A percentile compares a stretch with the other conserved stretches of the same genome.
These are phyloP conservation scores for Agrocybe praecox DNA, from an alignment of 768 basidiomycete genomes.

Conservation along the genomic window DNA sequence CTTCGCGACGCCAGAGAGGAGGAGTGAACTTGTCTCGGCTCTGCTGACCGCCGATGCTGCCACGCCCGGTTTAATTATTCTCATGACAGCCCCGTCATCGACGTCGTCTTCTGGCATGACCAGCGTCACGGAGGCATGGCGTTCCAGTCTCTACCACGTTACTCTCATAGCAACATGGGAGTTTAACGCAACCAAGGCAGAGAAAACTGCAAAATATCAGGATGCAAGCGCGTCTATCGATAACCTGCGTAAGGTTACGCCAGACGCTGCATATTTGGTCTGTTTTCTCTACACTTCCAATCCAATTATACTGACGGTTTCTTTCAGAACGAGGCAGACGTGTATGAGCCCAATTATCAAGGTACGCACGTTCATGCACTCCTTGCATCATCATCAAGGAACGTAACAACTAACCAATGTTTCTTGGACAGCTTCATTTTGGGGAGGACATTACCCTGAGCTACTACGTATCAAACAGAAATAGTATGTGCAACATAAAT, in stretches of 20 bases:
- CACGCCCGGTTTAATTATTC: conserved; percentile 42
- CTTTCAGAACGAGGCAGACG: conserved; percentile 49
- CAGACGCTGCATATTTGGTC: conserved; percentile 47
- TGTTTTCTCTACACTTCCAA: conserved; percentile 13
- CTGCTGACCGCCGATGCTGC: conserved; percentile 35
- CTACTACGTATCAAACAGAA: conserved; percentile 44
- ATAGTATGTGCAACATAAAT: conserved; percentile 42
- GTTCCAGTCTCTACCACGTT: conserved; percentile 46
- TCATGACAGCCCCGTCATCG: conserved; percentile 40
- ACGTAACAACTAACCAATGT: not conserved
- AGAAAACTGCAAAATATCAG: conserved; percentile 35
- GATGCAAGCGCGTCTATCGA: conserved; percentile 39
- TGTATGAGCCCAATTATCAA: conserved; percentile 47
- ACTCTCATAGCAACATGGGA: conserved; percentile 46
- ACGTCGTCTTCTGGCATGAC: conserved; percentile 35
- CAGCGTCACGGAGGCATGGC: conserved; percentile 48
- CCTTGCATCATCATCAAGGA: not conserved
- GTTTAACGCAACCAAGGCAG: conserved; percentile 43
- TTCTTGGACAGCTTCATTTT: conserved; percentile 35
- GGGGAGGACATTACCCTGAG: conserved; percentile 44
- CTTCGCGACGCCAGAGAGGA: conserved; percentile 32
- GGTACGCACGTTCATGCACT: conserved; percentile 28
- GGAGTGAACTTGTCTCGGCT: conserved; percentile 34
- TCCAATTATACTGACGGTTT: not conserved
- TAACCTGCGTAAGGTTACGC: conserved; percentile 41